Base-by-base conservation (phyloP, 345 rosid genomes). In the Atalantia buxifolia region DNA sequence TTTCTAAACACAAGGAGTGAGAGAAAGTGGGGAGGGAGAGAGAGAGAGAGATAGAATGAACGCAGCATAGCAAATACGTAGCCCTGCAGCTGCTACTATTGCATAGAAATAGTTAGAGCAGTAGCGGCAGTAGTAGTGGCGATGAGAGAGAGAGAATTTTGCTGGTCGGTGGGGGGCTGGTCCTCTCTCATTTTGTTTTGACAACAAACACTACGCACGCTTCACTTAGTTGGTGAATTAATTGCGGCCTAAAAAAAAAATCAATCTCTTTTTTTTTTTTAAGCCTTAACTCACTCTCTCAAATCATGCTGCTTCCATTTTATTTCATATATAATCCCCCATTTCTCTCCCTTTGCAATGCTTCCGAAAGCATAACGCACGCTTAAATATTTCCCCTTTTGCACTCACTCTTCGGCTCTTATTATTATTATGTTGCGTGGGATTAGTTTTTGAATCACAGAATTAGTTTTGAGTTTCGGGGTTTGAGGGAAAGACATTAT, bases 271-370 rank as follows among this genome's bases (percentile, higher is more conserved):
- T 1, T 53, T 50, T 19, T 53, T 53, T 38, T 38, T 38, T 1
- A n/a, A 18, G 86, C 86, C 83, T 80, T 83, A 72, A 86, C 86
- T 86, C 80, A 10, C 87, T 53, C 72, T 76, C 79, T 42, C 59
- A 79, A 86, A 81, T 86, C 87, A 81, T 84, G 88, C 84, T 80
- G 25, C 60, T 48, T 81, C 83, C 84, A 71, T 69, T 69, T 61
- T 75, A 45, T 74, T 18, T 74, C 68, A 35, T 74, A 45, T 75
- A 62, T 74, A 13, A 45, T 62, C 59, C 31, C 77, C 85, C 81
- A 67, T 82, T 77, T 72, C 78, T n/a, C 45, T 74, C 35, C 67
- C 35, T 30, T 14, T 68, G 64, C 74, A 72, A 60, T 65, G 69
- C 62, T 22, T 48, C 38, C 80, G 67, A 28, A 28, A 35, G 24